These are phyloP conservation scores for Aspergillus hortae DNA, from an alignment of 2,329 filamentous ascomycete species.

Conservation along the genomic window DNA sequence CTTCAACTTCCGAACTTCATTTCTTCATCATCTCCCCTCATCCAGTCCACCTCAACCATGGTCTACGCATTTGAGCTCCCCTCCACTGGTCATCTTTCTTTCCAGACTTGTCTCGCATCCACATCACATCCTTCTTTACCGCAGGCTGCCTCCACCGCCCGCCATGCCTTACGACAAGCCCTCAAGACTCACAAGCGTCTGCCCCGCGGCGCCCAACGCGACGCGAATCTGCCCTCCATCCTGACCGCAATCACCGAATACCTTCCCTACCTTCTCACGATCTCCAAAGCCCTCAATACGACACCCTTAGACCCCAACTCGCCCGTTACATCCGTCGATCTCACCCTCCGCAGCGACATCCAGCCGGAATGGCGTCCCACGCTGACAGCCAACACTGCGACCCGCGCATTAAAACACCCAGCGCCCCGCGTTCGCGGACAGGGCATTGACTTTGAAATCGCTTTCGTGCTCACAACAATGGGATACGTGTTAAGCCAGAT, in stretches of 20 bases:
- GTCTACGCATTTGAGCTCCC: constrained; percentile 85
- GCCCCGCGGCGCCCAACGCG: constrained; percentile 62
- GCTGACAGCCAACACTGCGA: constrained; percentile 52
- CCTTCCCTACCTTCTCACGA: constrained; percentile 74
- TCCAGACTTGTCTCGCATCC: constrained; percentile 72
- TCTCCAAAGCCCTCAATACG: constrained; percentile 68
- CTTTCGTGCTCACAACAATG: constrained; percentile 72
- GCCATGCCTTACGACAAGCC: constrained; percentile 75
- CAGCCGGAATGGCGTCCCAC: constrained; percentile 79
- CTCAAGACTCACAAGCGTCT: constrained; percentile 89
- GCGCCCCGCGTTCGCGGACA: constrained; percentile 66
- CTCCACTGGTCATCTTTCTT: constrained; percentile 82
- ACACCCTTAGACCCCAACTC: constrained; percentile 37
- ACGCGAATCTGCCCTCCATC: constrained; percentile 66
- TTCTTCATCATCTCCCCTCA: constrained; percentile 5
- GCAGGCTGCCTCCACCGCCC: constrained; percentile 74
- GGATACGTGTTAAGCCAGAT: constrained; percentile 70
- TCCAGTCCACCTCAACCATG: constrained; percentile 54
- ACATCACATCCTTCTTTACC: constrained; percentile 86
- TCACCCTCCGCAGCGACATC: constrained; percentile 65
- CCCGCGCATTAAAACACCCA: constrained; percentile 29
- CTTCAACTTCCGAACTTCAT: constrained; percentile 13
- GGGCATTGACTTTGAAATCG: constrained; percentile 78
- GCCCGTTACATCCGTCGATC: constrained; percentile 59
- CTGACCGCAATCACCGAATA: constrained; percentile 70